phyloP scores from a whole-genome alignment of 257 asterid species.

The Cynanchum wilfordii region DNA sequence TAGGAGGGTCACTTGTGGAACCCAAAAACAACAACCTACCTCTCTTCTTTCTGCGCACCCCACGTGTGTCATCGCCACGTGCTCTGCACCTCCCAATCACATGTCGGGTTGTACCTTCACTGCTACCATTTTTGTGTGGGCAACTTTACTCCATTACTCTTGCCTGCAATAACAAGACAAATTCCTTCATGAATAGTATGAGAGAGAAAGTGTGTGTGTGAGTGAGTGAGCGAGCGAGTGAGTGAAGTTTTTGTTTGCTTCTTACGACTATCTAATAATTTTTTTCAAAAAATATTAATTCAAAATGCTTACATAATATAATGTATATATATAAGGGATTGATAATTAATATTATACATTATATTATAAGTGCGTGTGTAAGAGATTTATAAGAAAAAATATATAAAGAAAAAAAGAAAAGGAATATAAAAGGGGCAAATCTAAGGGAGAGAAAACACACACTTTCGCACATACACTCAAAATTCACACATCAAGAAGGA shows the following conservation, averaged over 20 bases:
- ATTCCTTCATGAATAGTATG: conserved; percentile 30
- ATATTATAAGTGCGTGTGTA: no score
- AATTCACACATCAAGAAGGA: neutral
- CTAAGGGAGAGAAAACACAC: neutral
- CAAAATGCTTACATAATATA: no score
- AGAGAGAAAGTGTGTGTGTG: conserved; percentile 10
- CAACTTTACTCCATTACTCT: conserved; percentile 16
- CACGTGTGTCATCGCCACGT: conserved; percentile 64
- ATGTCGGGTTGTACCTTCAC: conserved; percentile 37
- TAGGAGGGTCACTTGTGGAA: conserved; percentile 21
- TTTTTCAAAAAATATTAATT: no score
- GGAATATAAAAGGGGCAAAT: neutral
- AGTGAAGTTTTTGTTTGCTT: conserved; percentile 6
- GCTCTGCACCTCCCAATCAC: conserved; percentile 47
- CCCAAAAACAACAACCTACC: neutral
- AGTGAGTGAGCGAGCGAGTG: neutral
- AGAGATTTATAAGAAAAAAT: no score
- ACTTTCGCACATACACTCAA: no score
- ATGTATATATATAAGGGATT: no score
- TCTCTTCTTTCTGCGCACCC: conserved; percentile 31
- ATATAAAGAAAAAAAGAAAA: no score
- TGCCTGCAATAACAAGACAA: conserved; percentile 48
- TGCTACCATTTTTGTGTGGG: conserved; percentile 18
- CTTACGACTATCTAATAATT: neutral
- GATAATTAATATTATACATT: no score